These are phyloP conservation scores for Wickerhamiella infanticola DNA, from an alignment of 1,139 yeast genomes.

Conservation along the genomic window DNA sequence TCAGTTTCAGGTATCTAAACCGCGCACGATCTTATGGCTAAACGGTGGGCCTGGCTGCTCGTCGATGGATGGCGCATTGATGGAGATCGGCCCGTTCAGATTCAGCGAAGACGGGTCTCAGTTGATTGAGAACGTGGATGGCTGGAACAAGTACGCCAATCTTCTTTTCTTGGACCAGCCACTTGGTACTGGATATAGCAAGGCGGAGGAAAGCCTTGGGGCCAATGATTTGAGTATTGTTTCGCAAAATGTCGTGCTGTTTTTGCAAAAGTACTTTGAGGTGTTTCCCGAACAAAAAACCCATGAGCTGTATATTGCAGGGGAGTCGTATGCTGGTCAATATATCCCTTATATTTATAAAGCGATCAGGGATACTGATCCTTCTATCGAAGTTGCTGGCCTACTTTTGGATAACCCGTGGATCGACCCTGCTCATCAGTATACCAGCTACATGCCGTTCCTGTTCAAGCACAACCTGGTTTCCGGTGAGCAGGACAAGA, in stretches of 20 bases:
- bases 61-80: slow-evolving; percentile 90
- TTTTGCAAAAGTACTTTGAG: slow-evolving; percentile 50
- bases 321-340: slow-evolving; percentile 96
- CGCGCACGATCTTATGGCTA: slow-evolving; percentile 46
- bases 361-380: slow-evolving; percentile 27
- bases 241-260: slow-evolving; percentile 45
- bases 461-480: slow-evolving; percentile 46
- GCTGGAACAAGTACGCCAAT: slow-evolving; percentile 76
- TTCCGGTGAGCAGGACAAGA: slow-evolving; percentile 18
- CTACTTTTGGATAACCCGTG: slow-evolving; percentile 89
- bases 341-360: slow-evolving; percentile 79
- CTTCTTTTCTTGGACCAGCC: slow-evolving; percentile 89
- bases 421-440: slow-evolving; percentile 83
- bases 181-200: slow-evolving; percentile 83
- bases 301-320: slow-evolving; percentile 66
- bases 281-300: slow-evolving; percentile 57
- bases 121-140: slow-evolving; percentile 43
- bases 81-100: slow-evolving; percentile 86
- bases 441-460: slow-evolving; percentile 67
- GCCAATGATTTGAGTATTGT: slow-evolving; percentile 42
- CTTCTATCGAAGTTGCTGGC: slow-evolving; percentile 38
- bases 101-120: slow-evolving; percentile 33
- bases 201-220: slow-evolving; percentile 32
- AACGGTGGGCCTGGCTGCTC: slow-evolving; percentile 90
- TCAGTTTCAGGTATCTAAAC: slow-evolving; percentile 18